These are phyloP conservation scores for Epichloe festucae DNA, from an alignment of 2,329 filamentous ascomycete species.

Conservation along the genomic window DNA sequence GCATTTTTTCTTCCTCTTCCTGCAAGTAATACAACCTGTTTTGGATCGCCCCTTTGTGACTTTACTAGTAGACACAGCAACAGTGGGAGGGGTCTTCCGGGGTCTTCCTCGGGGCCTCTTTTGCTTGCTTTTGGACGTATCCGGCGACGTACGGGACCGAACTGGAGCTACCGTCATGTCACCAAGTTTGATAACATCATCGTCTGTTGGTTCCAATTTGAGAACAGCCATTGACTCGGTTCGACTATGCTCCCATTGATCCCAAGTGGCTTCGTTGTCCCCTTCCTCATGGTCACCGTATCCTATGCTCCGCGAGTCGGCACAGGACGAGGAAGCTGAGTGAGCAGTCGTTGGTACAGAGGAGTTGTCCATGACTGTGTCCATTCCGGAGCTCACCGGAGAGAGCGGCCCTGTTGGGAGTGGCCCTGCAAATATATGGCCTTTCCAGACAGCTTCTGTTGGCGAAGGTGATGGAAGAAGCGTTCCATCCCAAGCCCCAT, in stretches of 20 bases:
- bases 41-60: conserved; percentile 64
- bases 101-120: conserved; percentile 68
- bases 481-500: conserved; percentile 17
- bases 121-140: conserved; percentile 24
- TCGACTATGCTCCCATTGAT: conserved; percentile 35
- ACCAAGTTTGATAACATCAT: conserved; percentile 37
- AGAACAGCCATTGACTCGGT: conserved; percentile 34
- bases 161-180: conserved; percentile 32
- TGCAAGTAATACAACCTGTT: conserved; percentile 55
- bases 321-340: conserved; percentile 33
- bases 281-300: conserved; percentile 25
- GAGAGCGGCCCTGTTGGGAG: conserved; percentile 36
- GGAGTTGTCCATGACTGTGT: conserved; percentile 26
- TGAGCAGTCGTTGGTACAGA: conserved; percentile 29
- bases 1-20: conserved; percentile 60
- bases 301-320: conserved; percentile 31
- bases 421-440: conserved; percentile 13
- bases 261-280: conserved; percentile 33
- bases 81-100: conserved; percentile 61
- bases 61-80: conserved; percentile 47
- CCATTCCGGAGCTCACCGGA: conserved; percentile 38
- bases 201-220: conserved; percentile 45
- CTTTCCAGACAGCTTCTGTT: conserved; percentile 18
- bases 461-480: conserved; percentile 21
- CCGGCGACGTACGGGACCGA: conserved; percentile 10